Evolutionary conservation across 2,329 filamentous ascomycete genomes (phyloP).

Genomic region (Cytospora piceae): DNA sequence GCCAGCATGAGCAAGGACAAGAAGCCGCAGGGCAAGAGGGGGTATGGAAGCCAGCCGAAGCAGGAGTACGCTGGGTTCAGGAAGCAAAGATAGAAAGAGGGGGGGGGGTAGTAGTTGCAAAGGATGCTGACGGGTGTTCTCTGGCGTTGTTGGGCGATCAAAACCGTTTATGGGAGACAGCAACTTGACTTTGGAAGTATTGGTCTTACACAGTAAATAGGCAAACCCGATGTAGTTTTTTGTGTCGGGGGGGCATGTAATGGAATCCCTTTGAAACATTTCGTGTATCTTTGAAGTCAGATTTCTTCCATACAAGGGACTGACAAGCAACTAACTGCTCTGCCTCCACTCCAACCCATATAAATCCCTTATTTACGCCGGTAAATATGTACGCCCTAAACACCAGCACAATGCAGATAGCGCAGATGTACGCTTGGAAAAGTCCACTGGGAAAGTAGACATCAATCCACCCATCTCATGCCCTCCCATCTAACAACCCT

Average conservation of each 20-base stretch:
- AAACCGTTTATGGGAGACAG: neutral
- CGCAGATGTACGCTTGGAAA: constrained; percentile 11
- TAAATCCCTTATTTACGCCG: neutral
- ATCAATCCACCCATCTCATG: neutral
- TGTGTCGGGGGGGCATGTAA: constrained; percentile 1
- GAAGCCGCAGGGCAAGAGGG: constrained; percentile 65
- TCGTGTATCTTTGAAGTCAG: neutral
- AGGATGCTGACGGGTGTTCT: neutral
- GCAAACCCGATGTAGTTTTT: neutral
- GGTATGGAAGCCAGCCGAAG: constrained; percentile 78
- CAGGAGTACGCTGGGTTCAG: constrained; percentile 46
- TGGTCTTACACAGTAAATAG: neutral
- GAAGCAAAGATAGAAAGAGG: constrained; percentile 10
- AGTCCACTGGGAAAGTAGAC: neutral
- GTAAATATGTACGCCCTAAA: constrained; percentile 14
- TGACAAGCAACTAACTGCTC: neutral
- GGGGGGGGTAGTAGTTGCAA: neutral
- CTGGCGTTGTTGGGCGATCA: neutral
- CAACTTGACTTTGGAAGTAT: neutral
- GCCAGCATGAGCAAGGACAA: constrained; percentile 76
- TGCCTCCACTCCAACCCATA: neutral
- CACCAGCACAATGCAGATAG: constrained; percentile 19
- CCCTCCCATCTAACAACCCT: neutral
- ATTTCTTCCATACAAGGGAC: neutral
- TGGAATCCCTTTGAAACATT: neutral